Base-by-base conservation (phyloP, 495 filamentous ascomycete species). In the Gamarada debralockiae region DNA sequence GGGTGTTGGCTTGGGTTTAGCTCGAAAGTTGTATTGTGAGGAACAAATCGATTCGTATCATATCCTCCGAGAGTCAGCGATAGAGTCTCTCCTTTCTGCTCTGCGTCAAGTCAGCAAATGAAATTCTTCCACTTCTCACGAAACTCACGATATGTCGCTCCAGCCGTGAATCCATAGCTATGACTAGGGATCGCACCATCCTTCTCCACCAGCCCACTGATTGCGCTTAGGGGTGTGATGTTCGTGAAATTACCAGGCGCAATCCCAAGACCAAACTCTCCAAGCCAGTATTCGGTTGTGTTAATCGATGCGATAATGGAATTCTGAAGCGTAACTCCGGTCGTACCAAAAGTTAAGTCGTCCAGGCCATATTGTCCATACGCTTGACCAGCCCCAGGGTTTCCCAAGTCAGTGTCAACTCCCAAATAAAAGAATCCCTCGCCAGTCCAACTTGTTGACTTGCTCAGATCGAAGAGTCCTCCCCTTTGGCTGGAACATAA, bases 1-100 rank as follows among this genome's bases (percentile, higher is more conserved):
- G 27, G 27, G 10, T 29, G 4, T 29, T 29, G 27, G 27, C 27
- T 29, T 29, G 27, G 27, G 27, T 29, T 29, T 29, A 29, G 10
- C 10, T 29, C 27, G 27, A 29, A 29, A 3, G 68, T 67, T 21
- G 76, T 51, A 29, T 72, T 56, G 55, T 78, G 80, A 5, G 73
- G 66, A 6, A 60, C 61, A 57, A 78, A 80, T 17, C 74, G 65
- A 1, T 75, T 72, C 3, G 66, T 50, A 58, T 83, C 79, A 56
- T 81, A 80, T 3, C 80, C 80, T 7, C 78, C 79, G 25, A 83
- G 70, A 5, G 77, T 79, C n/a, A 83, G 63, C 42, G 73, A 75
- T 13, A 68, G 72, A 39, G 74, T 70, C 5, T 77, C 74, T 38
- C 70, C 62, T 42, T 73, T 73, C 13, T 74, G 61, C 1, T 39